Base-by-base conservation (phyloP, 345 rosid species). In the Cardamine resedifolia region DNA sequence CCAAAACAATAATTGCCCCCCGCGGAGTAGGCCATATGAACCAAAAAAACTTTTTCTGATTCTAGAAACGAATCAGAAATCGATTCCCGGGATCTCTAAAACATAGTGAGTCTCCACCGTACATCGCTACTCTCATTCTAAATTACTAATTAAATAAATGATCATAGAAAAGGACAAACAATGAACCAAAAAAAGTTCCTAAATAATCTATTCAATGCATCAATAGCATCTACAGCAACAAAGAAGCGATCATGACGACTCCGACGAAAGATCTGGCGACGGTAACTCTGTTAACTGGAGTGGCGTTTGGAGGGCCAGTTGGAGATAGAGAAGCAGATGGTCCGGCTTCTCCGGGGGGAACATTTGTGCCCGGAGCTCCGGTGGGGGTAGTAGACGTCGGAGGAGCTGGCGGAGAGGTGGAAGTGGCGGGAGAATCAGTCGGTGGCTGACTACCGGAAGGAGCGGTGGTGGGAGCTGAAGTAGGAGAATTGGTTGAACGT, bases 141-240 rank as follows among this genome's bases (percentile, higher is more conserved):
- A 64, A 28, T 4, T 4, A 64, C 55, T 30, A 18, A 43, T 11
- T 11, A n/a, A 27, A 31, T 48, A 36, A 59, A 20, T 39, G 51
- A 62, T 27, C 49, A 27, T 7, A 30, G 24, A 65, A 34, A 68
- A 58, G 16, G 20, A 30, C 18, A 50, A 55, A 10, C 47, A 30
- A 23, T 38, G 34, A 66, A 66, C n/a, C 28, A 33, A 72, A 20
- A 27, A 27, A 43, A 48, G 61, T 49, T 68, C 6, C 58, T 26
- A 34, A 0, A 21, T 44, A 49, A 34, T 8, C 43, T 47, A 20
- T 64, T 70, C 43, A 80, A 84, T 83, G 24, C 23, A 27, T n/a
- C 49, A 34, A 34, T 28, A 65, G 3, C 39, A 55, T 67, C 88
- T 88, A 90, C 84, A 90, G 9, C 61, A 83, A 68, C 82, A 84